Evolutionary conservation across 75 land plant genomes (phyloP).

Genomic region (Gnetum montanum): DNA sequence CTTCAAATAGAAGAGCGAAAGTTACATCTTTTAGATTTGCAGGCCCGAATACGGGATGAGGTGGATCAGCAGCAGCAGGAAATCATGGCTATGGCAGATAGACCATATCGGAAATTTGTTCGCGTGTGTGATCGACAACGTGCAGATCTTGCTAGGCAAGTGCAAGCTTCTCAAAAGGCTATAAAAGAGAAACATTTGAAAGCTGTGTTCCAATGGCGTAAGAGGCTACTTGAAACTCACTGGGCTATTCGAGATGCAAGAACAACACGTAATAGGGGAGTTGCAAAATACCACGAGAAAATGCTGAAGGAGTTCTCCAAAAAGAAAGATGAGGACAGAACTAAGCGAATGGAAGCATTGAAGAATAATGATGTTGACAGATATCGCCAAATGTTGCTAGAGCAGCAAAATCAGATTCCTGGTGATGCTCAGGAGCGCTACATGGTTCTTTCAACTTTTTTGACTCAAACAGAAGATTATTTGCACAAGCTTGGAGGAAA

Average conservation of each 20-base stretch:
- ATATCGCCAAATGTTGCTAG: slow-evolving; percentile 82
- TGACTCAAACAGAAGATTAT: slow-evolving; percentile 97
- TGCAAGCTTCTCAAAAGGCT: slow-evolving; percentile 65
- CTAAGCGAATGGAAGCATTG: slow-evolving; percentile 96
- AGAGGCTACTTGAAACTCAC: slow-evolving; percentile 90
- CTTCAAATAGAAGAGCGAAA: slow-evolving; percentile 92
- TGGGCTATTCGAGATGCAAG: slow-evolving; percentile 97
- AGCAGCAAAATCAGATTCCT: slow-evolving; percentile 88
- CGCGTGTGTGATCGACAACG: slow-evolving; percentile 92
- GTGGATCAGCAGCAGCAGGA: slow-evolving; percentile 95
- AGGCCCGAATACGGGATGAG: slow-evolving; percentile 77
- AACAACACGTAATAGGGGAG: slow-evolving; percentile 87
- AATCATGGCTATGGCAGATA: slow-evolving; percentile 96
- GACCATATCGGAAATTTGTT: slow-evolving; percentile 90
- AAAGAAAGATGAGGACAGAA: slow-evolving; percentile 90
- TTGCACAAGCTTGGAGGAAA: slow-evolving; percentile 95
- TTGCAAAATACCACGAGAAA: slow-evolving; percentile 96
- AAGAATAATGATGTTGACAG: slow-evolving; percentile 99
- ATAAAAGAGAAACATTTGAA: slow-evolving; percentile 85
- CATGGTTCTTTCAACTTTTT: slow-evolving; percentile 85
- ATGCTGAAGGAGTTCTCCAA: slow-evolving; percentile 93
- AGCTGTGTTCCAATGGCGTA: slow-evolving; percentile 87
- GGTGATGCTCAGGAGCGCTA: slow-evolving; percentile 98
- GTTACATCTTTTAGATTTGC: slow-evolving; percentile 67
- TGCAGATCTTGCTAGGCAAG: slow-evolving; percentile 69